Conservation (phyloP, 441 rosid species). For the Gossypium trilobum region DNA sequence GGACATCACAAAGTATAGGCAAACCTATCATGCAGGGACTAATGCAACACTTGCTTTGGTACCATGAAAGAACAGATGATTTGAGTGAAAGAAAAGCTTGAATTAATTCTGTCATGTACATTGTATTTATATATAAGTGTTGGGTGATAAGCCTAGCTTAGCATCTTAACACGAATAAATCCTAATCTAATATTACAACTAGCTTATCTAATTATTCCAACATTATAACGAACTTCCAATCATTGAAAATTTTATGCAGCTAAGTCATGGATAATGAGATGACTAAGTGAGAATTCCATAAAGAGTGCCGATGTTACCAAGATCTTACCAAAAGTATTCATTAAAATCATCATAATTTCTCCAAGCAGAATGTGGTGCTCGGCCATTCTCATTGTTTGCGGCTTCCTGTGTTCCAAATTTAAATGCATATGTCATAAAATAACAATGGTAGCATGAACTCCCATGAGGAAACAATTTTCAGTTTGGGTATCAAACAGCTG, state of each 20-base stretch:
- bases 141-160: neutral
- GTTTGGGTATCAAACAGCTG: neutral
- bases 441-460: neutral
- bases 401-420: conserved; percentile 59
- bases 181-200: neutral
- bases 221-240: neutral
- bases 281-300: neutral
- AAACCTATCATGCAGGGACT: neutral
- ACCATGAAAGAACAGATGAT: neutral
- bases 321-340: conserved; percentile 76
- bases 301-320: neutral
- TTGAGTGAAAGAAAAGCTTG: neutral
- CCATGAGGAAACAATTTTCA: neutral
- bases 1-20: neutral
- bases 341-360: conserved; percentile 96
- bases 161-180: neutral
- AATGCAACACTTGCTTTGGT: neutral
- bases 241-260: neutral
- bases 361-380: conserved; percentile 92
- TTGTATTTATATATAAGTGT: neutral
- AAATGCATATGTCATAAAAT: neutral
- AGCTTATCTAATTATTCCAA: neutral
- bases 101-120: neutral
- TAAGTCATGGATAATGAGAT: neutral
- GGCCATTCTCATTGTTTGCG: conserved; percentile 76